Evolutionary conservation across 1,139 yeast species (phyloP).

Genomic region (Kodamaea anthophila): DNA sequence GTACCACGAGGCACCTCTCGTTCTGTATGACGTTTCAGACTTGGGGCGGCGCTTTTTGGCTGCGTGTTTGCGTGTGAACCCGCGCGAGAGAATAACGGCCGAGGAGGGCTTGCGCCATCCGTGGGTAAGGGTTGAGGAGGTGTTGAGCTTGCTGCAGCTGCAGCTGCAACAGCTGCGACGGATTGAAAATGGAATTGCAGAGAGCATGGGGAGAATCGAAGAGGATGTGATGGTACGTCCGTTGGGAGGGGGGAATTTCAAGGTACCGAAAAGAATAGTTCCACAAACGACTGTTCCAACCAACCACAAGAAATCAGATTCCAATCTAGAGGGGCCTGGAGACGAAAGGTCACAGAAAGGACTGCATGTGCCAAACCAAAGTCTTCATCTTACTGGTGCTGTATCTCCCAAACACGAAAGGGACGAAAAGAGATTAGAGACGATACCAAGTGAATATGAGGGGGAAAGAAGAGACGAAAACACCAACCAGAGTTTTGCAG

Average conservation of each 20-base stretch:
- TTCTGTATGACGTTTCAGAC: slow-evolving; percentile 56
- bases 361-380: no score
- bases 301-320: no score
- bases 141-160: slow-evolving; percentile 61
- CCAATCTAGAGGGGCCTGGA: no score
- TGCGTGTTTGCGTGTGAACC: slow-evolving; percentile 68
- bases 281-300: no score
- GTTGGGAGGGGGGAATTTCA: slow-evolving; percentile 35
- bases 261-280: slow-evolving; percentile 38
- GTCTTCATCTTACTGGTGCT: no score
- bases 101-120: slow-evolving; percentile 64
- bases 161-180: slow-evolving; percentile 59
- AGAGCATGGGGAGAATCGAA: slow-evolving; percentile 33
- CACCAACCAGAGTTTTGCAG: no score
- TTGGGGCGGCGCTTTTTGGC: slow-evolving; percentile 67
- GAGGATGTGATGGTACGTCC: slow-evolving; percentile 43
- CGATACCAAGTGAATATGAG: background rate
- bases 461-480: background rate
- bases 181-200: slow-evolving; percentile 43
- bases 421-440: background rate
- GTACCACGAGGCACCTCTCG: slow-evolving; percentile 73
- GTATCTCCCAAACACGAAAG: slow-evolving; percentile 21
- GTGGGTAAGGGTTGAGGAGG: slow-evolving; percentile 46
- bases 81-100: slow-evolving; percentile 64
- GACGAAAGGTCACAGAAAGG: no score